Evolutionary conservation across 2,329 filamentous ascomycete genomes (phyloP), one percentile per base, ranked within the genome.

Genomic region (Ophiostoma ulmi): DNA sequence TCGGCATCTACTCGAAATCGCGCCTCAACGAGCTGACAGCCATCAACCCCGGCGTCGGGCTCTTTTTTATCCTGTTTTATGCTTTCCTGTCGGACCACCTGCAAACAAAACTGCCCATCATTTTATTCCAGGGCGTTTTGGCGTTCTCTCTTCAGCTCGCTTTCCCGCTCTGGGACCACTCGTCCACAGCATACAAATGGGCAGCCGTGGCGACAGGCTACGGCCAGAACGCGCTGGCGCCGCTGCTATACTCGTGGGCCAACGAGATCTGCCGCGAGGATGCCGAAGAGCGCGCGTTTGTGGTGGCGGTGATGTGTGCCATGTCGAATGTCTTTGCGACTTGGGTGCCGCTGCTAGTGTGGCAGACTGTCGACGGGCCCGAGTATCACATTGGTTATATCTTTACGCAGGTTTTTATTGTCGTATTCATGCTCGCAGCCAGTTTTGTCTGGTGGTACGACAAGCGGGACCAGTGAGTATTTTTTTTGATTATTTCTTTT

Each of bases 1-100:
- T 88, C 5, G 36, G 26, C 64, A 68, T 31, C 4, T 70, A 72
- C 63, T 64, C 58, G 11, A 63, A 69, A 1, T n/a, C 71, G 10
- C 67, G 68, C 10, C 52, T 70, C 66, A 72, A 69, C 63, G 39
- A 71, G 20, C 67, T 72, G 26, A 71, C 70, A 11, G 66, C 70
- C 10, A 41, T 71, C 22, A 71, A 71, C 41, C 70, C 70, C 20
- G 70, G 66, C 31, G 70, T 65, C n/a, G 70, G 70, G 55, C 38
- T 71, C 20, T 61, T 61, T 39, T 35, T 71, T 17, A 65, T 68
- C 6, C 31, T 71, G 10, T 26, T 68, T 5, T 71, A 71, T 55
- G 38, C 70, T 2, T 71, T 71, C 26, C 13, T 68, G n/a, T 65
- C 70, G 17, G 70, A 71, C 55, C 41, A 65, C 17, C 39, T 71